Conservation (phyloP, 2,329 filamentous ascomycete species). For the Aphanocladium album region DNA sequence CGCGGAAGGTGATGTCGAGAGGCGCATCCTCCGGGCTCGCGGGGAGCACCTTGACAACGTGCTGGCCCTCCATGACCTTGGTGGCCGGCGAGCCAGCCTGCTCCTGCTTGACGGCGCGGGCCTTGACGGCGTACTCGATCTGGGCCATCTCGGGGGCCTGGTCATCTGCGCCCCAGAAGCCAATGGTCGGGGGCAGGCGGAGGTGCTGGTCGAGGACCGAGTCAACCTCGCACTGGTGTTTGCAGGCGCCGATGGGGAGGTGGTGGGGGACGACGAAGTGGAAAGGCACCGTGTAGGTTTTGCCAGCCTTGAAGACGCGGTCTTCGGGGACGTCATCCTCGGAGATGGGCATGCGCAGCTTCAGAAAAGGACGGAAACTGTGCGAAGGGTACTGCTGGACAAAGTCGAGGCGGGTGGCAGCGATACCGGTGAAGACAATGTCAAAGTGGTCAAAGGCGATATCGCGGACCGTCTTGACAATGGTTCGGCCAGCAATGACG, state of each 20-base stretch:
- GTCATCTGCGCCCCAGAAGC: slow-evolving; percentile 50
- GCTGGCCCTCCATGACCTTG: slow-evolving; percentile 37
- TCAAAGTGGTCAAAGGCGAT: slow-evolving; percentile 47
- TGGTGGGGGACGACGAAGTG: slow-evolving; percentile 55
- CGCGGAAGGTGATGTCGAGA: slow-evolving; percentile 41
- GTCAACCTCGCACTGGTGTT: slow-evolving; percentile 40
- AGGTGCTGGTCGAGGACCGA: slow-evolving; percentile 48
- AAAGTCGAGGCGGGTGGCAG: slow-evolving; percentile 47
- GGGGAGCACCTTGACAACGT: slow-evolving; percentile 50
- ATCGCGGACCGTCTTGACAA: slow-evolving; percentile 40
- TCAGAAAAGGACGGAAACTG: slow-evolving; percentile 50
- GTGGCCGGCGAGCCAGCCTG: slow-evolving; percentile 16
- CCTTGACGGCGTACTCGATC: slow-evolving; percentile 49
- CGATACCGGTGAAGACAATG: slow-evolving; percentile 47
- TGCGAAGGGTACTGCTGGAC: slow-evolving; percentile 42
- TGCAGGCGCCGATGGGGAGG: slow-evolving; percentile 53
- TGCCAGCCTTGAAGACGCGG: slow-evolving; percentile 43
- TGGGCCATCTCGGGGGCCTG: slow-evolving; percentile 50
- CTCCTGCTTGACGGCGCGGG: slow-evolving; percentile 32
- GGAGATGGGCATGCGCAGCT: slow-evolving; percentile 49
- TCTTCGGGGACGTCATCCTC: slow-evolving; percentile 42
- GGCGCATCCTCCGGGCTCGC: slow-evolving; percentile 45
- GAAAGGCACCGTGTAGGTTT: slow-evolving; percentile 49
- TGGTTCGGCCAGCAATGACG: slow-evolving; percentile 43
- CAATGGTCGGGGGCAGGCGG: slow-evolving; percentile 48